Percentiles rank a stretch among this genome's conserved stretches.
phyloP scores from a whole-genome alignment of 257 asterid species.

The Solanum chaucha region DNA sequence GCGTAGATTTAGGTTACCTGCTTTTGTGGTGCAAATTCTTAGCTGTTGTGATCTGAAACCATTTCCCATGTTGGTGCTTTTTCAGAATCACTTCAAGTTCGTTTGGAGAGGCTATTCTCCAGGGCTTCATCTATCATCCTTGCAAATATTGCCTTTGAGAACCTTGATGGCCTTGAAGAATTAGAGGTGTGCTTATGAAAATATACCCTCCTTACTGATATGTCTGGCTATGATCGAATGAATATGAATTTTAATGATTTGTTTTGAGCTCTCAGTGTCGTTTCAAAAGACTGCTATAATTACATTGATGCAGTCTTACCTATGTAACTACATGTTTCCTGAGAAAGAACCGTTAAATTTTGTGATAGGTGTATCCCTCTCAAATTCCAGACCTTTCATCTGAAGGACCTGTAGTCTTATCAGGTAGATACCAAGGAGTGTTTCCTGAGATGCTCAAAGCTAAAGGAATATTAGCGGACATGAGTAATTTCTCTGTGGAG shows the following conservation, averaged over 20 bases:
- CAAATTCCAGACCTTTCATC: constrained; percentile 80
- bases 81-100: constrained; percentile 64
- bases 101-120: constrained; percentile 56
- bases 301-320: neutral
- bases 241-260: neutral
- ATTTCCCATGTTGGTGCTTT: constrained; percentile 13
- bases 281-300: neutral
- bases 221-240: neutral
- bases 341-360: constrained; percentile 8
- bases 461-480: constrained; percentile 54
- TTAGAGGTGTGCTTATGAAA: constrained; percentile 41
- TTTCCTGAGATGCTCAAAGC: constrained; percentile 57
- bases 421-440: constrained; percentile 76
- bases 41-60: neutral
- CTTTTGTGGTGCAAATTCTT: neutral
- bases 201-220: neutral
- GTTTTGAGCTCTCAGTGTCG: neutral
- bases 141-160: constrained; percentile 56
- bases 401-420: constrained; percentile 61
- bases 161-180: constrained; percentile 57
- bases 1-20: neutral
- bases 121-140: constrained; percentile 55
- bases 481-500: constrained; percentile 37
- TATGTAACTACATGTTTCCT: neutral
- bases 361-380: constrained; percentile 67